Conservation (phyloP, 106 monocot genomes). For the Xerophyta viscosa region DNA sequence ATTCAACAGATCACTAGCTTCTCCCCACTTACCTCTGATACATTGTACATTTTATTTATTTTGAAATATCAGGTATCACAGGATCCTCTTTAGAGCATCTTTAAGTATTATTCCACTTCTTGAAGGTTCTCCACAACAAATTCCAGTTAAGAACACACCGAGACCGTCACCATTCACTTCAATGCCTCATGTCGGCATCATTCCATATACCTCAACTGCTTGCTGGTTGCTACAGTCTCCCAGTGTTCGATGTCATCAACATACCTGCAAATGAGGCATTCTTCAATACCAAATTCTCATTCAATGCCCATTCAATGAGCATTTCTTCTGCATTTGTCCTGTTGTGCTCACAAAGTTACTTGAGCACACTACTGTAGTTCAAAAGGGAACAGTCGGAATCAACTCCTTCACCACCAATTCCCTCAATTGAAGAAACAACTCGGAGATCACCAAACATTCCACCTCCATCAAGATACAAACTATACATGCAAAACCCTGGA, state of each 20-base stretch:
- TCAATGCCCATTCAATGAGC: constrained; percentile 23
- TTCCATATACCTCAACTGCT: constrained; percentile 15
- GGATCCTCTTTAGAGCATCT: constrained; percentile 13
- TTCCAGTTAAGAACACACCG: constrained; percentile 20
- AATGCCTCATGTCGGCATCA: constrained; percentile 12
- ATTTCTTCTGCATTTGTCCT: constrained; percentile 24
- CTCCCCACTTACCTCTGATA: constrained; percentile 16
- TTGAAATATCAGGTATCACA: constrained; percentile 15
- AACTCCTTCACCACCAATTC: constrained; percentile 27
- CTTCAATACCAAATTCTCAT: background rate
- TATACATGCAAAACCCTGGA: constrained; percentile 14
- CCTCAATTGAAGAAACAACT: constrained; percentile 13
- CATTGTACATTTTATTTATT: constrained; percentile 23
- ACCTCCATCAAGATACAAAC: constrained; percentile 27
- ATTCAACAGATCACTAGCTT: constrained; percentile 25
- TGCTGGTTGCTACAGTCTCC: constrained; percentile 14
- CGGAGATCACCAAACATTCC: constrained; percentile 12
- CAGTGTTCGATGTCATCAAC: constrained; percentile 14
- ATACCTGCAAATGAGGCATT: constrained; percentile 13
- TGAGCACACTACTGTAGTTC: constrained; percentile 24
- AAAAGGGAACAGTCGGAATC: constrained; percentile 20
- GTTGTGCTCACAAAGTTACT: constrained; percentile 16
- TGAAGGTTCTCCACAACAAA: constrained; percentile 30
- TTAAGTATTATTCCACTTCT: constrained; percentile 19
- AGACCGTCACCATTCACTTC: constrained; percentile 1